A percentile compares a stretch with the other conserved stretches of the same genome.
phyloP scores from a whole-genome alignment of 1,139 yeast genomes.

The Lodderomyces beijingensis region DNA sequence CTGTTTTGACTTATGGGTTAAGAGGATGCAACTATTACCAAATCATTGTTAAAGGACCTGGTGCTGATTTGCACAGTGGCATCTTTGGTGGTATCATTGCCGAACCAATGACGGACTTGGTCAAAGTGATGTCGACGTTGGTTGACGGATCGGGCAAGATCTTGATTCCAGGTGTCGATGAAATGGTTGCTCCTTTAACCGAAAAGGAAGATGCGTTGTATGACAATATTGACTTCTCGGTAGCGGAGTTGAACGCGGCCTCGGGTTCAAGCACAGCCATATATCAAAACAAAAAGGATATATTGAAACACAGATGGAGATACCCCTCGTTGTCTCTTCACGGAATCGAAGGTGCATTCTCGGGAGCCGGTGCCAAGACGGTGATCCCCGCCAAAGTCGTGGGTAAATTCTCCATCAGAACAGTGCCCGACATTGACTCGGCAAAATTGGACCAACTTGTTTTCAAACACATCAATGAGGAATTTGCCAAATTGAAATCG shows the following conservation, averaged over 20 bases:
- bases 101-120: conserved; percentile 95
- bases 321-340: conserved; percentile 92
- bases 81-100: conserved; percentile 95
- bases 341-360: conserved; percentile 97
- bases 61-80: conserved; percentile 96
- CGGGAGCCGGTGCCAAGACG: conserved; percentile 93
- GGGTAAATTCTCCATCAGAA: conserved; percentile 95
- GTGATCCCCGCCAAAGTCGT: conserved; percentile 93
- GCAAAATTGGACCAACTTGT: conserved; percentile 76
- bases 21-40: conserved; percentile 96
- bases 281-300: conserved; percentile 71
- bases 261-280: conserved; percentile 83
- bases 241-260: conserved; percentile 82
- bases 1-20: conserved; percentile 94
- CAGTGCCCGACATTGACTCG: conserved; percentile 90
- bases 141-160: conserved; percentile 82
- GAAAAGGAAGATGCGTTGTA: conserved; percentile 73
- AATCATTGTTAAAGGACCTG: conserved; percentile 79
- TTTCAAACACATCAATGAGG: conserved; percentile 59
- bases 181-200: conserved; percentile 93
- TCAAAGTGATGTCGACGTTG: conserved; percentile 67
- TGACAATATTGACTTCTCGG: conserved; percentile 79
- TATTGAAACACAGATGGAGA: conserved; percentile 98
- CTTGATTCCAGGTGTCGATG: conserved; percentile 79
- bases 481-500: conserved; percentile 64